Evolutionary conservation across 306 rosid genomes (phyloP), one percentile per base, ranked within the genome.

Genomic region (Leucaena leucocephala): DNA sequence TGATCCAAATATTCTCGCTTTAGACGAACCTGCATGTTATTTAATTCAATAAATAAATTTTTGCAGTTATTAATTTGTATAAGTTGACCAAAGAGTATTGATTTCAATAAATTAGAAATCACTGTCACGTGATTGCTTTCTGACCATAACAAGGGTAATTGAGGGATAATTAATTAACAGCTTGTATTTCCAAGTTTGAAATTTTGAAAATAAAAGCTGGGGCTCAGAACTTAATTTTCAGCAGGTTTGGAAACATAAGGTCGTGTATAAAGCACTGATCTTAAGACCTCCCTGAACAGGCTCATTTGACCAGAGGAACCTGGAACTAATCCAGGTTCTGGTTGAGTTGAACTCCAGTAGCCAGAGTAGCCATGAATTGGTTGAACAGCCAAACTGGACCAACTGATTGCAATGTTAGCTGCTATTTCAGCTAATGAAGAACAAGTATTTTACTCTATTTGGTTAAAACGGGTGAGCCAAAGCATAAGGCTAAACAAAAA

Each of bases 1-100:
- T 83, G 84, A 87, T 92, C 95, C 86, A 94, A 84, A 88, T 78
- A 94, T 63, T 88, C 97, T 55, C 98, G 97, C 87, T 94, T 94
- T 84, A 94, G 83, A 80, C 98, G 93, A 84, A 94, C 92, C 98
- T 94, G 87, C 83, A 57, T 21, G 57, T 76, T 38, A 68, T 71
- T 82, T 61, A 82, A 82, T 75, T 50, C 78, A 45, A 59, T 66
- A 75, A 34, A 48, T 74, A 84, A 77, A 72, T 44, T 74, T 75
- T 40, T 35, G 62, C 34, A 55, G 7, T 55, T 19, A 19, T 17
- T 12, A 39, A 68, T 43, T 69, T 45, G 19, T 7, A 3, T 2
- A 69, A 44, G 34, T 12, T 69, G 44, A 52, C 62, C 62, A n/a
- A 55, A n/a, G 61, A 55, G 33, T 2, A 19, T n/a, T 44, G 73